Percentiles rank a stretch among this genome's conserved stretches.
Conservation (phyloP, 2,329 filamentous ascomycete genomes). For the Fusarium virguliforme region DNA sequence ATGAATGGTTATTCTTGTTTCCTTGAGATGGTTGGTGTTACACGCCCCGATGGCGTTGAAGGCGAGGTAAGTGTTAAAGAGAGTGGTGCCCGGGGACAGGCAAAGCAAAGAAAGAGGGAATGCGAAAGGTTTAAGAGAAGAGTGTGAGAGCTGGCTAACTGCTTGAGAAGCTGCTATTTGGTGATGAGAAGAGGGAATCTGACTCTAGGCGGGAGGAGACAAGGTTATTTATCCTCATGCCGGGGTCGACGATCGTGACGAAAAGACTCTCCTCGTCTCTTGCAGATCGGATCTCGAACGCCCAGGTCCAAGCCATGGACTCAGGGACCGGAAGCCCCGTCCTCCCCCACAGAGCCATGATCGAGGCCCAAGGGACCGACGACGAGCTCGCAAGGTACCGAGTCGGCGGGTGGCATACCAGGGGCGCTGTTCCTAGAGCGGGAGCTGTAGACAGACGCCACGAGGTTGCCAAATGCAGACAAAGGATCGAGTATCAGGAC, state of each 20-base stretch:
- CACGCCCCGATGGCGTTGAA: slow-evolving; percentile 29
- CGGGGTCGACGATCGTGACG: slow-evolving; percentile 4
- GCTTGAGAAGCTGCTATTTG: slow-evolving; percentile 47
- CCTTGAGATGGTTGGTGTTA: slow-evolving; percentile 10
- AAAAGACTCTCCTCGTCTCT: slow-evolving; percentile 8
- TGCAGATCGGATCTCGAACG: slow-evolving; percentile 21
- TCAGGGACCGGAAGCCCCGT: slow-evolving; percentile 42
- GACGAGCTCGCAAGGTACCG: slow-evolving; percentile 14
- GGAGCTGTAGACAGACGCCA: slow-evolving; percentile 42
- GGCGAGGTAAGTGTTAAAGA: slow-evolving; percentile 41
- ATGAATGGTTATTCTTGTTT: slow-evolving; percentile 28
- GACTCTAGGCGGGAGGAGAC: slow-evolving; percentile 15
- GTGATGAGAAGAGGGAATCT: slow-evolving; percentile 29
- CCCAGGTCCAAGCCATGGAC: slow-evolving; percentile 11
- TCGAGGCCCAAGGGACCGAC: slow-evolving; percentile 11
- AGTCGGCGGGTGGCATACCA: slow-evolving; percentile 10
- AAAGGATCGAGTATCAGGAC: slow-evolving; percentile 10
- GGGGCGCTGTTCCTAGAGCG: slow-evolving; percentile 22
- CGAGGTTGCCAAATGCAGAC: slow-evolving; percentile 23
- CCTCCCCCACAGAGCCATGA: slow-evolving; percentile 17
- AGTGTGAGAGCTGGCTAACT: slow-evolving; percentile 42
- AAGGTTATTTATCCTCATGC: slow-evolving; percentile 47
- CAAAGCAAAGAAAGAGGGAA: slow-evolving; percentile 20
- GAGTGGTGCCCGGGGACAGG: slow-evolving; percentile 40
- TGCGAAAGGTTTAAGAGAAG: slow-evolving; percentile 32